Evolutionary conservation across 208 protist species (phyloP), one percentile per base, ranked within the genome.

Genomic region (Trypanosomatidae sp.): DNA sequence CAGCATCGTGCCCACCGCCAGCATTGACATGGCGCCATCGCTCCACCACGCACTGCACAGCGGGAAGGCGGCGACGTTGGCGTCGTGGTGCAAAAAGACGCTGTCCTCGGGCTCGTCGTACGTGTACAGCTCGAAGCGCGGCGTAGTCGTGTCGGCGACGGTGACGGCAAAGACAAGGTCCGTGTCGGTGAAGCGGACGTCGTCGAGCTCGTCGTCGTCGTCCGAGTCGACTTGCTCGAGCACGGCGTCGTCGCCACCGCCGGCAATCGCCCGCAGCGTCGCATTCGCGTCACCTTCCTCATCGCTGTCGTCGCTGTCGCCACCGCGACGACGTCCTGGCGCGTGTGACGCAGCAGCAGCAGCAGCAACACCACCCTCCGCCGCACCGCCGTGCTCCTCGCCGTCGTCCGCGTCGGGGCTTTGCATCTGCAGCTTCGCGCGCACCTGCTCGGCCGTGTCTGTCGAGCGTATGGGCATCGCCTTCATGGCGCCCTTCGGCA

Each of bases 51-150:
- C 70, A n/a, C 95, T 71, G 40, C 67, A 89, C 0, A 98, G 78
- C 18, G 96, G 96, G 53, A 97, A 96, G 5, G 79, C 82, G 10
- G 73, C 56, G 4, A 99, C 50, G 19, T 96, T 59, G 50, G 97
- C 84, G 56, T 99, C 96, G 48, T 98, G 96, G 66, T 99, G 97
- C 11, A 97, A 50, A 63, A 95, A 99, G 18, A 97, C 53, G 57
- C 93, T 97, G 58, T 96, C 79, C 48, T 95, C 72, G 5, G 88
- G 74, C 53, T 96, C 84, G 56, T 98, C 96, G 71, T 98, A 98
- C 2, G 97, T 79, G 58, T 95, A 88, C 23, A 96, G 59, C 75
- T 98, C 92, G 38, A 97, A 43, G 43, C 95, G 49, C 33, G 88
- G 65, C 33, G 65, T 56, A 77, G 88, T 33, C 5, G 68, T 13